Base-by-base conservation (phyloP, 192 early-diverging fungal genomes). In the Funneliformis mosseae region DNA sequence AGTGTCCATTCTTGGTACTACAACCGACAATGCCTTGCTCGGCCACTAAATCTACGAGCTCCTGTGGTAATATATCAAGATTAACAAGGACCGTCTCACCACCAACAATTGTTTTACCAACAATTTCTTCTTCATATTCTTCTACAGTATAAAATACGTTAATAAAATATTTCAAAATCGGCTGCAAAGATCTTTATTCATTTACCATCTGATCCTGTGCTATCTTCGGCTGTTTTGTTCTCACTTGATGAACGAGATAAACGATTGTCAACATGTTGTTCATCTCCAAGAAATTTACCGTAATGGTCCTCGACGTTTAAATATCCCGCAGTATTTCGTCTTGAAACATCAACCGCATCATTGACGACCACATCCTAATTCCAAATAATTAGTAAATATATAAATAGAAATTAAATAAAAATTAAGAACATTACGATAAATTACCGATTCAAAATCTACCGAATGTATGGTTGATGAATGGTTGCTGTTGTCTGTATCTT, bases 51-150 rank as follows among this genome's bases (percentile, higher is more conserved):
- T 46, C 7, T 7, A 43, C 18, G 42, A 72, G 70, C 5, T 72
- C 70, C 16, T 18, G 33, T n/a, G 70, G 70, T 23, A 72, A 9
- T 39, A 23, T 8, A 72, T 72, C 70, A 23, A 72, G 43, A 72
- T 72, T 27, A 28, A 68, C 66, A 8, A 43, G 25, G 11, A 42
- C 70, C 8, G 70, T 72, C n/a, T 72, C 70, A 21, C 70, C n/a
- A n/a, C n/a, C n/a, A n/a, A n/a, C n/a, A n/a, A n/a, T n/a, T n/a
- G n/a, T n/a, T n/a, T n/a, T n/a, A n/a, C n/a, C 38, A 12, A 46
- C 21, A n/a, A 72, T 16, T 18, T 72, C 14, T 1, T 28, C 16
- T 25, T 45, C 70, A 18, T 72, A 41, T 10, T 41, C 38, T 3
- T 43, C 70, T 43, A 12, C 41, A 45, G n/a, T n/a, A 45, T 11